Evolutionary conservation across 1,284 basidiomycete genomes (phyloP).

Genomic region (Melampsora abietis-canadensis): DNA sequence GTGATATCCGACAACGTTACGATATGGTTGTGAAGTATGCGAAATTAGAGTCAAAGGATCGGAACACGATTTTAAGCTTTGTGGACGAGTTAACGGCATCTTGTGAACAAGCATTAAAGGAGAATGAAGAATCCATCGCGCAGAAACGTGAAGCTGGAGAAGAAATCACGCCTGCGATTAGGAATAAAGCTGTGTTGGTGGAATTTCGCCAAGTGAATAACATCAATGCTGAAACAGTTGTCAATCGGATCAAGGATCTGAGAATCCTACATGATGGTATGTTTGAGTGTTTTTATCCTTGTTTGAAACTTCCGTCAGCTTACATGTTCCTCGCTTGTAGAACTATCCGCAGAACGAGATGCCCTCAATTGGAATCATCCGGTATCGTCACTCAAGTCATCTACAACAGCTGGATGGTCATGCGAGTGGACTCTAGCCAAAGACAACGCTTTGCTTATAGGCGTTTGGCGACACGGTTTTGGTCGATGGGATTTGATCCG

Average conservation of each 20-base stretch:
- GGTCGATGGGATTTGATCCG: conserved; percentile 95
- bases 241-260: conserved; percentile 84
- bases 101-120: conserved; percentile 77
- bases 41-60: conserved; percentile 93
- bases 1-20: conserved; percentile 90
- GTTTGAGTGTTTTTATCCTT: background rate
- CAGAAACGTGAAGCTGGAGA: conserved; percentile 75
- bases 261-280: conserved; percentile 71
- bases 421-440: conserved; percentile 90
- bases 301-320: background rate
- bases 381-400: conserved; percentile 27
- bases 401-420: conserved; percentile 65
- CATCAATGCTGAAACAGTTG: conserved; percentile 95
- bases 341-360: conserved; percentile 38
- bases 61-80: conserved; percentile 82
- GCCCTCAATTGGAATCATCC: conserved; percentile 42
- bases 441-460: conserved; percentile 89
- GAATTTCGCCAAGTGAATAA: conserved; percentile 82
- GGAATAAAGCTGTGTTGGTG: conserved; percentile 92
- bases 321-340: conserved; percentile 9
- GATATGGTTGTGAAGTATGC: conserved; percentile 88
- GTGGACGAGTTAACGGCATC: conserved; percentile 87
- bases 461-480: conserved; percentile 89
- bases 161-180: conserved; percentile 60
- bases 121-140: conserved; percentile 76